Conservation (phyloP, 2,329 filamentous ascomycete species). For the Fusarium sp. region DNA sequence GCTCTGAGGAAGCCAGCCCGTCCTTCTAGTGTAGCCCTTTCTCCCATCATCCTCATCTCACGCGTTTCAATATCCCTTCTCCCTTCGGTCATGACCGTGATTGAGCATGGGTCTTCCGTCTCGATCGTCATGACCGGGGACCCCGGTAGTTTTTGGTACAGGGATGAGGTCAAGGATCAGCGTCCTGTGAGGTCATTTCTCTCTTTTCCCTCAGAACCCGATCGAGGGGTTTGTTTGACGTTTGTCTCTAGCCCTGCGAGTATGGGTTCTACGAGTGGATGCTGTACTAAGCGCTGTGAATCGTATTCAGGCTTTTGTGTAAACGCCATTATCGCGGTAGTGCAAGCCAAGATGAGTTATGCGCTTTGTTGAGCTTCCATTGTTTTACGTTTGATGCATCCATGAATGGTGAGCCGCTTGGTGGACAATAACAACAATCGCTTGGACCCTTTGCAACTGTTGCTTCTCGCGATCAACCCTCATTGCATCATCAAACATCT, state of each 20-base stretch:
- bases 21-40: conserved; percentile 20
- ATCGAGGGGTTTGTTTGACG: conserved; percentile 5
- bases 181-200: conserved; percentile 39
- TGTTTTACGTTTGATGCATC: background rate
- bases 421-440: background rate
- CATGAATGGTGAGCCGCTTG: background rate
- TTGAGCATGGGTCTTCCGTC: conserved; percentile 16
- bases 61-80: conserved; percentile 15
- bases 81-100: conserved; percentile 39
- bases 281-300: background rate
- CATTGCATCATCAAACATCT: background rate
- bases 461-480: background rate
- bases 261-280: background rate
- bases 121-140: conserved; percentile 27
- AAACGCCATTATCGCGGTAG: background rate
- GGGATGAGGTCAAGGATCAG: conserved; percentile 5
- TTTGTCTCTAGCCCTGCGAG: background rate
- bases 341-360: background rate
- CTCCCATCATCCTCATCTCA: conserved; percentile 5
- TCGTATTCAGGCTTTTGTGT: background rate
- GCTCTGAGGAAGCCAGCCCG: conserved; percentile 14
- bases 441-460: background rate
- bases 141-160: conserved; percentile 18
- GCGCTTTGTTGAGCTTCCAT: conserved; percentile 5
- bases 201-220: background rate